Conservation (phyloP, 768 basidiomycete species). For the Hypholoma sublateritium region DNA sequence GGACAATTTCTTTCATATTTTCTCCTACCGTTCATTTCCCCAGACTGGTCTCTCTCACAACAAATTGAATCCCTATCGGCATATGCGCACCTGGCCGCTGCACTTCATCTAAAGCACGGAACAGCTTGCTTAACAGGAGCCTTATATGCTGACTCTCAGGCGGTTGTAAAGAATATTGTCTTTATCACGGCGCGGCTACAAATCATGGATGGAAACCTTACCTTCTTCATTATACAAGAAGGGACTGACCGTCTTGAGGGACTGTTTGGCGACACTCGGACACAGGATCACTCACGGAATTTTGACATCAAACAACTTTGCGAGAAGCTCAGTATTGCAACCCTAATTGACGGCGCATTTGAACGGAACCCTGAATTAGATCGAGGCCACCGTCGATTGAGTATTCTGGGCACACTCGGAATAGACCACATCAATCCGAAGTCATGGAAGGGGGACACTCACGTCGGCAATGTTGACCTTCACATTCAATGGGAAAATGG, state of each 20-base stretch:
- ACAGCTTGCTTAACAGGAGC: conserved; percentile 23
- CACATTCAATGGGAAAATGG: conserved; percentile 3
- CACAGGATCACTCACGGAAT: conserved; percentile 18
- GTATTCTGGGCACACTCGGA: conserved; percentile 3
- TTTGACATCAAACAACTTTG: conserved; percentile 16
- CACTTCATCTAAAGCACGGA: conserved; percentile 1
- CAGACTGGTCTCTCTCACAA: conserved; percentile 21
- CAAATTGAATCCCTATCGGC: conserved; percentile 28
- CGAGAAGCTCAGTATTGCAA: conserved; percentile 18
- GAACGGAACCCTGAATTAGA: conserved; percentile 15
- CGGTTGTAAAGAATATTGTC: conserved; percentile 33
- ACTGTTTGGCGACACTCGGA: conserved; percentile 21
- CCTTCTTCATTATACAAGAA: conserved; percentile 27
- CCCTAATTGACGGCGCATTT: conserved; percentile 14
- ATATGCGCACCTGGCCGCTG: conserved; percentile 24
- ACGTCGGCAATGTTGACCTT: conserved; percentile 14
- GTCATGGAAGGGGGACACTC: conserved; percentile 20
- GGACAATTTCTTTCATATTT: conserved; percentile 15
- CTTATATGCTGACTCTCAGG: conserved; percentile 28
- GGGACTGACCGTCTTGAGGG: conserved; percentile 33
- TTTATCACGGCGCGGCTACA: conserved; percentile 32
- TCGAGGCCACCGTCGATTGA: conserved; percentile 9
- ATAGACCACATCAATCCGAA: conserved; percentile 24
- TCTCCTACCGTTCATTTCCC: conserved; percentile 26
- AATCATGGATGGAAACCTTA: conserved; percentile 15